These are phyloP conservation scores for Claviceps fusiformis DNA, from an alignment of 2,329 filamentous ascomycete species.

Conservation along the genomic window DNA sequence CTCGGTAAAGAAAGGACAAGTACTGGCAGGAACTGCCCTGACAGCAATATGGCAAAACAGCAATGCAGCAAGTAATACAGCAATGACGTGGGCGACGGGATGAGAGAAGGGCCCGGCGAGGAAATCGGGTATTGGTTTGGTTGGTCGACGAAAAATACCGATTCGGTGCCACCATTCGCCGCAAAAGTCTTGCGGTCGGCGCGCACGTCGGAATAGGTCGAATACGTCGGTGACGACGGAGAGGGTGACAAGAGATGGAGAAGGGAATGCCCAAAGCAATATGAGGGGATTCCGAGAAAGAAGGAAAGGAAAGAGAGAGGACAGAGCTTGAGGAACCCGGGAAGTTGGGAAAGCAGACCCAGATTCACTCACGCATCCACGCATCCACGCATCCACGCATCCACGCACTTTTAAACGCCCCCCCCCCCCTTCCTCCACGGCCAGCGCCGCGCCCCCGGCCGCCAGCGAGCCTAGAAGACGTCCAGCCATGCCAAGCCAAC, in stretches of 20 bases:
- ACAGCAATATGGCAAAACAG: background rate
- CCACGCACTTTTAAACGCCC: no score
- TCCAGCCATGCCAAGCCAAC: background rate
- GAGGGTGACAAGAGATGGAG: background rate
- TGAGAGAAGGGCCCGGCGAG: background rate
- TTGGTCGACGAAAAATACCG: background rate
- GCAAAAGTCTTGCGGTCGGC: background rate
- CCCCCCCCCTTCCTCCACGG: background rate
- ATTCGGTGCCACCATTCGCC: background rate
- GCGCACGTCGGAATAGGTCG: background rate
- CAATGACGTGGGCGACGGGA: background rate
- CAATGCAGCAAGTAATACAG: no score
- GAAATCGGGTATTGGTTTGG: background rate
- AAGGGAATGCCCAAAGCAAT: background rate
- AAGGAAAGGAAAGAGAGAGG: conserved; percentile 1
- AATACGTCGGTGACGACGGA: background rate
- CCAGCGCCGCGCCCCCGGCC: background rate
- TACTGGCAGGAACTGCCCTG: background rate
- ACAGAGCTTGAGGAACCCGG: background rate
- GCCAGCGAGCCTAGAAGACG: background rate
- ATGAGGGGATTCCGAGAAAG: background rate
- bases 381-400: no score
- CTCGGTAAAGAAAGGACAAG: background rate
- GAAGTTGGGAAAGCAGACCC: background rate
- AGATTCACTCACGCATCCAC: background rate